phyloP scores from a whole-genome alignment of 768 basidiomycete species.

The Hortiboletus campestris region DNA sequence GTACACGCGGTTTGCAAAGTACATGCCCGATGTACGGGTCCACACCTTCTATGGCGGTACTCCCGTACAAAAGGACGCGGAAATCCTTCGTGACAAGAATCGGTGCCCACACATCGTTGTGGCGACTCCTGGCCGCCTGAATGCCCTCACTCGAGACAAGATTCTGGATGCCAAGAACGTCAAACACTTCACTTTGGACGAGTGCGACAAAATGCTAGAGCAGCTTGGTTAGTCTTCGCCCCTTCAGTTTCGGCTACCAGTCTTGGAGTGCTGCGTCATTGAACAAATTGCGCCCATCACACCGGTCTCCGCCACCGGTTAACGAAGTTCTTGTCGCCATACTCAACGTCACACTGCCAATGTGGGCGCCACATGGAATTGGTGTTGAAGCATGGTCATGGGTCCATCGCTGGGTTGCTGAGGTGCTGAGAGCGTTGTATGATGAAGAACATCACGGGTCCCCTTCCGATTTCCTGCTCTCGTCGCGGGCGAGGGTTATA shows the following conservation, averaged over 20 bases:
- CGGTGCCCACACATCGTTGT: conserved; percentile 99
- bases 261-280: conserved; percentile 42
- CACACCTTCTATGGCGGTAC: conserved; percentile 98
- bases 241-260: conserved; percentile 67
- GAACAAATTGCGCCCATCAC: conserved; percentile 44
- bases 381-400: conserved; percentile 39
- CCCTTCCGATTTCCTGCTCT: conserved; percentile 35
- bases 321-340: conserved; percentile 38
- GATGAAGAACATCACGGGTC: conserved; percentile 37
- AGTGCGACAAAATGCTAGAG: conserved; percentile 99
- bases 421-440: conserved; percentile 23
- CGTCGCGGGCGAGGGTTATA: conserved; percentile 21
- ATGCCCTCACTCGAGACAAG: conserved; percentile 95
- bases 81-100: conserved; percentile 89
- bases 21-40: conserved; percentile 98
- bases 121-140: conserved; percentile 95
- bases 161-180: conserved; percentile 91
- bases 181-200: conserved; percentile 99
- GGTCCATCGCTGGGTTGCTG: conserved; percentile 35
- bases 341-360: conserved; percentile 39
- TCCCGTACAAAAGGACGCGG: conserved; percentile 89
- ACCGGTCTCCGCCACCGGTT: conserved; percentile 33
- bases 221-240: conserved; percentile 95
- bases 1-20: conserved; percentile 98
- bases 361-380: conserved; percentile 38